Evolutionary conservation across 1,139 yeast species (phyloP).

Genomic region (Hyphopichia pseudoburtonii): DNA sequence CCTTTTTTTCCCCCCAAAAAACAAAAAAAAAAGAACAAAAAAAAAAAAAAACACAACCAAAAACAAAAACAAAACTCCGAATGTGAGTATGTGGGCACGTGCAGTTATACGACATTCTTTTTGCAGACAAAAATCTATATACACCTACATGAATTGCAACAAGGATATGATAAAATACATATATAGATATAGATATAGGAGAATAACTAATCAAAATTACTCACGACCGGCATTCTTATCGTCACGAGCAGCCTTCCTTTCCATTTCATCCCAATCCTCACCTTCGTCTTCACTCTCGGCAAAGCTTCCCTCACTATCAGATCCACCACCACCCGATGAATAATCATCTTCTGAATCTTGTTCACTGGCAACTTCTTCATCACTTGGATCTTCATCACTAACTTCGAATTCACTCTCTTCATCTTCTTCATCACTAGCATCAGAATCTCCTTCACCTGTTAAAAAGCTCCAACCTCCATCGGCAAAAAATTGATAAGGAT

Average conservation of each 20-base stretch:
- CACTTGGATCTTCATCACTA: constrained; percentile 68
- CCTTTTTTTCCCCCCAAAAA: too few species aligned
- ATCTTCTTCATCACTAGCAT: constrained; percentile 60
- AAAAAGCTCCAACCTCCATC: constrained; percentile 98
- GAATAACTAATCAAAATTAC: constrained; percentile 2
- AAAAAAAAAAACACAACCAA: too few species aligned
- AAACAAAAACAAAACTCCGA: too few species aligned
- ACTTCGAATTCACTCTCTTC: constrained; percentile 63
- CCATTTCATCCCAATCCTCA: constrained; percentile 77
- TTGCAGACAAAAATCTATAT: too few species aligned
- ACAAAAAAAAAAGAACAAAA: too few species aligned
- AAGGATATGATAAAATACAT: not conserved
- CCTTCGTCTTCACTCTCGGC: constrained; percentile 54
- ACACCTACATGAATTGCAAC: not conserved
- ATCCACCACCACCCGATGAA: constrained; percentile 33
- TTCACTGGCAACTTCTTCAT: constrained; percentile 68
- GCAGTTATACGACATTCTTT: too few species aligned
- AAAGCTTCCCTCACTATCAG: constrained; percentile 37
- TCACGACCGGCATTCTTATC: constrained; percentile 36
- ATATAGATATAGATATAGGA: not conserved
- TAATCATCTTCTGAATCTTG: constrained; percentile 53
- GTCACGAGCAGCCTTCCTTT: constrained; percentile 61
- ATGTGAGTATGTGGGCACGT: too few species aligned
- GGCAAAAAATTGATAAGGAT: constrained; percentile 89
- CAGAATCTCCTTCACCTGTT: constrained; percentile 68